Base-by-base conservation (phyloP, 2,329 filamentous ascomycete genomes). In the Aureobasidium sp. region DNA sequence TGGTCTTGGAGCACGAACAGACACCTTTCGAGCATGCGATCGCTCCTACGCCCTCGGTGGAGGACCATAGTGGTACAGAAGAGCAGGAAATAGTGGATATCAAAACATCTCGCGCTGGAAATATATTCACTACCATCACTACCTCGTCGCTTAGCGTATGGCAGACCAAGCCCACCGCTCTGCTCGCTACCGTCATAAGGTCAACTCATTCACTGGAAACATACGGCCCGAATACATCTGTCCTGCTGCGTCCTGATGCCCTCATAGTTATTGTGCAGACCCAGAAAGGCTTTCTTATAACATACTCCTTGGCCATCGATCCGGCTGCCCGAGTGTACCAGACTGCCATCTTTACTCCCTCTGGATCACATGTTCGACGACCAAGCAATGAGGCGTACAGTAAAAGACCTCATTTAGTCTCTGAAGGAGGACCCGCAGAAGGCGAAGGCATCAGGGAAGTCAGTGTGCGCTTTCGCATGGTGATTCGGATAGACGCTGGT, bases 401-500 rank as follows among this genome's bases (percentile, higher is more conserved):
- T 48, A 68, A 66, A 34, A 66, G 65, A n/a, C 68, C 65, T 29
- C 62, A 61, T 7, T 50, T 67, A 5, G 60, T 56, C 15, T 68
- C 69, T n/a, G 75, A 76, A 61, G 72, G 70, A 74, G 90, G 90
- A 0, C 85, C 89, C 1, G 92, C 92, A 37, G 94, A 97, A 73
- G 89, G 89, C 10, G 83, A 83, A 53, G 90, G 90, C 3, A 87
- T 96, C 56, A 84, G 86, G 59, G 94, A 99, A 75, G 85, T 96
- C 62, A 96, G 88, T 69, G 82, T 99, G 53, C 88, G 91, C 12
- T 99, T 99, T 75, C 85, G 93, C 62, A 96, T 97, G 89, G 93
- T 96, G 15, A 97, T 99, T 71, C 95, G 96, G 72, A 91, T 99
- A 20, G 94, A 99, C 75, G 94, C 94, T 2, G 94, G 94, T 2